These are phyloP conservation scores for Xylariomycetidae sp. DNA, from an alignment of 2,329 filamentous ascomycete genomes.

Conservation along the genomic window DNA sequence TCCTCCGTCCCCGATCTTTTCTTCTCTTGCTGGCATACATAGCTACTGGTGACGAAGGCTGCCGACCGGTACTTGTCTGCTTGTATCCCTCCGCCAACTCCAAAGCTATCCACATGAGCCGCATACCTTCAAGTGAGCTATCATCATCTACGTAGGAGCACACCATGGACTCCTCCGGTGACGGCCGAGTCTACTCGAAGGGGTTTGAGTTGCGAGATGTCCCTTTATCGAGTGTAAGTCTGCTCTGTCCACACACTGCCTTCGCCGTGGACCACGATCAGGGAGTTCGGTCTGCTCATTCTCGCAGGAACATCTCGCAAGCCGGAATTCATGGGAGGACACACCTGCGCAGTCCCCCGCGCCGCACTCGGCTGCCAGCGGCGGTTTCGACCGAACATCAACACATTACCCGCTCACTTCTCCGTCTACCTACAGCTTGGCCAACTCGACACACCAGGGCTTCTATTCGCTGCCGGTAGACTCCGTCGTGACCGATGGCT, in stretches of 20 bases:
- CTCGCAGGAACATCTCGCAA: slow-evolving; percentile 1
- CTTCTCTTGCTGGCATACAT: no score
- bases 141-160: neutral
- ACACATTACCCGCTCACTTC: slow-evolving; percentile 1
- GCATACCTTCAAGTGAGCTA: neutral
- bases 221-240: slow-evolving; percentile 1
- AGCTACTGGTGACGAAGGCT: no score
- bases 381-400: neutral
- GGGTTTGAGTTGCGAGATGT: slow-evolving; percentile 3
- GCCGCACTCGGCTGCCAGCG: neutral
- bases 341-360: neutral
- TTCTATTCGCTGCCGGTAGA: neutral
- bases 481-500: neutral
- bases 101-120: no score
- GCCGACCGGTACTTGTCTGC: no score
- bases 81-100: no score
- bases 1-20: no score
- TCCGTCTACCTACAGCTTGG: slow-evolving; percentile 1
- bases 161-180: slow-evolving; percentile 1
- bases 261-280: neutral
- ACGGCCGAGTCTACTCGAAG: neutral
- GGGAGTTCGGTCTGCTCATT: neutral
- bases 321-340: slow-evolving; percentile 1
- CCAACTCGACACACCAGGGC: neutral
- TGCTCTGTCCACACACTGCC: neutral